Evolutionary conservation across 257 asterid species (phyloP), one percentile per base, ranked within the genome.

Genomic region (Fraxinus quadrangulata): DNA sequence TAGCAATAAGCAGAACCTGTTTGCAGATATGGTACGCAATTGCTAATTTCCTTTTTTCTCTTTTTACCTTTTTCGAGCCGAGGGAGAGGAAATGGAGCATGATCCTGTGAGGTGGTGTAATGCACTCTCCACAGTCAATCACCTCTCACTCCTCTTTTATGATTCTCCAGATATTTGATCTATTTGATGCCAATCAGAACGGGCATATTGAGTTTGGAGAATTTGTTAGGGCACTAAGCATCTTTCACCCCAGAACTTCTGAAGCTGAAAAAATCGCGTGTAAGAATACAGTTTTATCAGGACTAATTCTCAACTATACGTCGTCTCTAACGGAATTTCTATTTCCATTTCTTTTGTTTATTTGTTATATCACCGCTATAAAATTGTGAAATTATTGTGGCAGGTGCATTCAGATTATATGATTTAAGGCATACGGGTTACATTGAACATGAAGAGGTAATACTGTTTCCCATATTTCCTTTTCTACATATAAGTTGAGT

Each of bases 131-230:
- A 61, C 16, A 59, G 6, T 51, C 17, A 11, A 23, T 61, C 33
- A 24, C 31, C 51, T 31, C 5, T 78, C 45, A 39, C 70, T 34
- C 77, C 61, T n/a, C 34, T 34, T 68, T 6, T n/a, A 47, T 45
- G 23, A 45, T 17, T 72, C 67, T 67, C 71, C 75, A 80, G 87
- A 65, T 84, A 65, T 83, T 83, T 67, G 39, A 67, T 42, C 78
- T 80, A 67, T 83, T 83, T 65, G 84, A 84, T 71, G 75, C 68
- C 23, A 80, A 84, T n/a, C 67, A 40, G 72, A 84, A 70, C 9
- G 87, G 87, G 2, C 74, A 36, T 5, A 77, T 84, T 67, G 87
- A 84, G 59, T 84, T 84, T 54, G 84, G 77, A 63, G 87, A 84
- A 42, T 77, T 84, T 40, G 71, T 80, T 8, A 69, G 71, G 6